Percentiles rank a stretch among this genome's conserved stretches.
Conservation (phyloP, 805 yeast genomes). For the Wickerhamiella spandovensis region DNA sequence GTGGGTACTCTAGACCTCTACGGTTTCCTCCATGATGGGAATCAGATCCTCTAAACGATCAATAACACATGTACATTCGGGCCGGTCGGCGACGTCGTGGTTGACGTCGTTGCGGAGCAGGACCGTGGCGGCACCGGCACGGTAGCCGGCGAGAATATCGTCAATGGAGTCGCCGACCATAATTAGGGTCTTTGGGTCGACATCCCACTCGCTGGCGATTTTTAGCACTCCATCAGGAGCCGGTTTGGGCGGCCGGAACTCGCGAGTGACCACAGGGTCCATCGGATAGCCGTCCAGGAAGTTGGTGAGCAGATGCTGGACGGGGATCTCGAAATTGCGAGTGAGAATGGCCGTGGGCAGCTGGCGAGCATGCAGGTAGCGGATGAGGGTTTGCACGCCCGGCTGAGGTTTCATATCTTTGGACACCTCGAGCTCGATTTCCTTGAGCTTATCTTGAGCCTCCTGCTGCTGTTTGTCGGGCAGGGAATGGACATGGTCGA, state of each 20-base stretch:
- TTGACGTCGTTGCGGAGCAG: constrained; percentile 42
- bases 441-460: constrained; percentile 36
- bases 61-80: constrained; percentile 28
- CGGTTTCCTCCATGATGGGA: constrained; percentile 5
- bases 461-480: constrained; percentile 26
- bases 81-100: constrained; percentile 28
- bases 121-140: constrained; percentile 51
- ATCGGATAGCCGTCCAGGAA: constrained; percentile 32
- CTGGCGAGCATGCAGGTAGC: constrained; percentile 18
- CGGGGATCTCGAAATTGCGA: constrained; percentile 28
- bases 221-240: constrained; percentile 48
- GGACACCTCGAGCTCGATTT: constrained; percentile 55
- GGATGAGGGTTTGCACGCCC: constrained; percentile 35
- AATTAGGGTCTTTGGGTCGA: constrained; percentile 33
- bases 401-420: constrained; percentile 35
- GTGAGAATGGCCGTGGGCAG: constrained; percentile 49
- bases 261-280: constrained; percentile 45
- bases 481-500: constrained; percentile 36
- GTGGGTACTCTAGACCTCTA: neutral
- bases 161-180: constrained; percentile 70
- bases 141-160: constrained; percentile 49
- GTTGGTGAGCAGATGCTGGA: constrained; percentile 31
- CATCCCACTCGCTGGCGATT: constrained; percentile 38
- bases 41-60: constrained; percentile 16
- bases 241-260: constrained; percentile 57